These are phyloP conservation scores for Phialocephala sp. DNA, from an alignment of 2,329 filamentous ascomycete genomes.

Conservation along the genomic window DNA sequence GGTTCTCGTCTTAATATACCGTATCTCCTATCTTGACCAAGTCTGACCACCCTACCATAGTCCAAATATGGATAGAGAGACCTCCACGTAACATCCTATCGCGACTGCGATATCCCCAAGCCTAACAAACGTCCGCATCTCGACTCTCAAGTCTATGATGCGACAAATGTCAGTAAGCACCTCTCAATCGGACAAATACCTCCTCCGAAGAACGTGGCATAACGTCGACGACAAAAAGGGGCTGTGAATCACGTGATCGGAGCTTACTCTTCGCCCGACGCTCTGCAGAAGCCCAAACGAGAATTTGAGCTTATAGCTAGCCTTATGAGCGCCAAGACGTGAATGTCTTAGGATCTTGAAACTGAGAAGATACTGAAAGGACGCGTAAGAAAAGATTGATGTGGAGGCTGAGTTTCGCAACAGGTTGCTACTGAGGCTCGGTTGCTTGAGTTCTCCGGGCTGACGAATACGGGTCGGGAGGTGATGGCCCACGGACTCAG, in stretches of 20 bases:
- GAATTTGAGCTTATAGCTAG: background rate
- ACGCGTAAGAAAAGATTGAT: background rate
- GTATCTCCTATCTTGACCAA: background rate
- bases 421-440: background rate
- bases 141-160: constrained; percentile 1
- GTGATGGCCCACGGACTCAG: too few relatives aligned
- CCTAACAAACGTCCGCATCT: background rate
- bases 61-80: background rate
- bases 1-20: background rate
- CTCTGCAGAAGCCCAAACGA: background rate
- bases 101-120: background rate
- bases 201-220: background rate
- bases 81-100: constrained; percentile 1
- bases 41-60: background rate
- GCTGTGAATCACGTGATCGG: background rate
- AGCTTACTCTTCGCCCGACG: background rate
- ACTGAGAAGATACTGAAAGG: background rate
- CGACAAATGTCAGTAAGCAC: background rate
- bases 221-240: background rate
- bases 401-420: background rate
- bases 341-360: too few relatives aligned
- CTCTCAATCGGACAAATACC: background rate
- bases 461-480: background rate
- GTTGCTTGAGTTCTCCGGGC: background rate
- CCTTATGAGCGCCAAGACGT: background rate